Evolutionary conservation across 805 yeast genomes (phyloP), one percentile per base, ranked within the genome.

Genomic region (Metschnikowia picachoensis): DNA sequence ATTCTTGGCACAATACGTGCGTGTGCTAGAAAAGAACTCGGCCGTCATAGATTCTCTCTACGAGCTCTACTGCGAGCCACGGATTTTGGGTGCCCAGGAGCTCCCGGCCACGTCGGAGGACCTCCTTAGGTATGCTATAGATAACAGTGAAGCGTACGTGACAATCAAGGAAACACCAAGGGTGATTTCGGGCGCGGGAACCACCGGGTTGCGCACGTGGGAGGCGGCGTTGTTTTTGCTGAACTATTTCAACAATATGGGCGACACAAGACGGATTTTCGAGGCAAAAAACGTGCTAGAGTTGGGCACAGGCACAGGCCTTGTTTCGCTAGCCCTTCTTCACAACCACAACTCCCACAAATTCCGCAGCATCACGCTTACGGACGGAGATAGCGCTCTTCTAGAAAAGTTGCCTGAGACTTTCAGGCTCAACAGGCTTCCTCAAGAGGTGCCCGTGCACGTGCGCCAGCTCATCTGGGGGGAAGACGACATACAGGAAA

Each of bases 151-250:
- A 60, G 61, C 43, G 4, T 44, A 30, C 41, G 58, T 70, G 2
- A 53, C 55, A 7, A 76, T 85, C 3, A 66, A 65, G 47, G 94
- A 86, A 56, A 73, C 79, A 0, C 92, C 91, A 0, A 70, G 74
- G 44, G 50, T 85, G 43, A 78, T 86, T 12, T 77, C 87, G 32
- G 88, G 87, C 1, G 60, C 67, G n/a, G 95, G 95, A 5, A 84
- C 95, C 1, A 92, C 97, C 0, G 97, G 97, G 0, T 66, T 81
- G 44, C 70, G 97, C 35, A 92, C 97, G 0, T 91, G 97, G 98
- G 97, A 89, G 59, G 97, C 96, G 2, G 85, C 96, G 0, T 54
- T 87, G 7, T 87, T 72, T 43, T 64, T 92, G 8, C 68, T 85
- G 1, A 73, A 80, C 33, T 84, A 67, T 54, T 53, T 87, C 13